Conservation (phyloP, 257 asterid genomes). For the Gardenia jasminoides region DNA sequence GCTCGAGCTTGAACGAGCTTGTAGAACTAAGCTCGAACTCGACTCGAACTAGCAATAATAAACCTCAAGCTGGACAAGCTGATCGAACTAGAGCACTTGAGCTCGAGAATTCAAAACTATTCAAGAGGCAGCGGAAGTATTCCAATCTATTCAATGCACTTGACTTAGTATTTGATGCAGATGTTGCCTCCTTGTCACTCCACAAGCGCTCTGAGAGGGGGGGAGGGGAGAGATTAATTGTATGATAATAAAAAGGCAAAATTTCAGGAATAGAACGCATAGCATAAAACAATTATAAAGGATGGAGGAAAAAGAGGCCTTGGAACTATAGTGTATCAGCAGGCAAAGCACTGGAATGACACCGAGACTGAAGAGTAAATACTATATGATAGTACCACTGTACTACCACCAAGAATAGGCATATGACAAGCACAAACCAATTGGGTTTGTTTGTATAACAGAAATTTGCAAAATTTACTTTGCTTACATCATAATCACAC, state of each 20-base stretch:
- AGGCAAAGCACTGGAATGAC: background rate
- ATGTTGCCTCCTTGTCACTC: constrained; percentile 49
- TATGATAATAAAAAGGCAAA: background rate
- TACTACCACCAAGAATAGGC: background rate
- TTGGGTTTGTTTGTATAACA: too few relatives aligned
- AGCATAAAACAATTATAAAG: background rate
- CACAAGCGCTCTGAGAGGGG: constrained; percentile 64
- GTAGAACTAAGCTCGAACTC: too few relatives aligned
- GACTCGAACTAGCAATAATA: too few relatives aligned
- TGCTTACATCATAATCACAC: too few relatives aligned
- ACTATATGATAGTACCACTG: too few relatives aligned
- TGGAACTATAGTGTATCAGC: background rate
- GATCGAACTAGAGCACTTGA: too few relatives aligned
- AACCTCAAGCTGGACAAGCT: too few relatives aligned
- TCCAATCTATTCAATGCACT: constrained; percentile 57
- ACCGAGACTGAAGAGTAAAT: background rate
- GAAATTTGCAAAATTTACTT: too few relatives aligned
- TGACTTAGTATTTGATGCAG: constrained; percentile 26
- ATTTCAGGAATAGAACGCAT: background rate
- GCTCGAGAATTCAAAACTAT: too few relatives aligned
- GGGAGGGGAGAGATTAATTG: background rate
- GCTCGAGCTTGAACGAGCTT: too few relatives aligned
- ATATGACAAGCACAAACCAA: background rate
- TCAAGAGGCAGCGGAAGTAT: constrained; percentile 77
- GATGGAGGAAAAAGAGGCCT: background rate